Conservation (phyloP, 148 eudicot species). For the Persicaria maculosa region DNA sequence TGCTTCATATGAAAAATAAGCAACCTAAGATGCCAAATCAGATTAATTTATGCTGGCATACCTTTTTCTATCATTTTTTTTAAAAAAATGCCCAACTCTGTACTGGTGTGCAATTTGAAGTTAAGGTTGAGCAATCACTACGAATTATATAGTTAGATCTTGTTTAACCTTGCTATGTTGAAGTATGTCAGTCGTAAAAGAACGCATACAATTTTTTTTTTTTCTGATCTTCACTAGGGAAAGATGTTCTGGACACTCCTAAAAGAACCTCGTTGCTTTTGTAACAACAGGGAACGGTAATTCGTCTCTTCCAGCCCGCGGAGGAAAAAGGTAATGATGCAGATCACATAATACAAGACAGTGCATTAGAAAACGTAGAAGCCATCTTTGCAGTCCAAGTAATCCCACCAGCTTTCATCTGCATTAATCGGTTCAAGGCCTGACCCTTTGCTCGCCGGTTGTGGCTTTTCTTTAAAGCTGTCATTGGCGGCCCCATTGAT, state of each 20-base stretch:
- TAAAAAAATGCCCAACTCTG: neutral
- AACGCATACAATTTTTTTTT: neutral
- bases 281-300: constrained; percentile 23
- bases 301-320: constrained; percentile 68
- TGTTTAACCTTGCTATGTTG: too few species aligned
- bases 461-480: constrained; percentile 61
- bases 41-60: too few species aligned
- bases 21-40: too few species aligned
- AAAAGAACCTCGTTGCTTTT: neutral
- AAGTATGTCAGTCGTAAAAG: too few species aligned
- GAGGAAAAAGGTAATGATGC: constrained; percentile 87
- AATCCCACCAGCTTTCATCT: constrained; percentile 38
- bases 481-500: constrained; percentile 14
- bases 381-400: constrained; percentile 73
- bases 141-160: too few species aligned
- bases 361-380: constrained; percentile 57
- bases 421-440: constrained; percentile 53
- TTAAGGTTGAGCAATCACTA: too few species aligned
- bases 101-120: neutral
- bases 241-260: neutral
- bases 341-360: constrained; percentile 55
- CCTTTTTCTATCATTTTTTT: neutral
- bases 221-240: neutral
- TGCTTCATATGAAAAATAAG: too few species aligned
- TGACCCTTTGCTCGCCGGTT: constrained; percentile 71